Evolutionary conservation across 208 protist species (phyloP), one percentile per base, ranked within the genome.

Genomic region (Crithidia expoeki): DNA sequence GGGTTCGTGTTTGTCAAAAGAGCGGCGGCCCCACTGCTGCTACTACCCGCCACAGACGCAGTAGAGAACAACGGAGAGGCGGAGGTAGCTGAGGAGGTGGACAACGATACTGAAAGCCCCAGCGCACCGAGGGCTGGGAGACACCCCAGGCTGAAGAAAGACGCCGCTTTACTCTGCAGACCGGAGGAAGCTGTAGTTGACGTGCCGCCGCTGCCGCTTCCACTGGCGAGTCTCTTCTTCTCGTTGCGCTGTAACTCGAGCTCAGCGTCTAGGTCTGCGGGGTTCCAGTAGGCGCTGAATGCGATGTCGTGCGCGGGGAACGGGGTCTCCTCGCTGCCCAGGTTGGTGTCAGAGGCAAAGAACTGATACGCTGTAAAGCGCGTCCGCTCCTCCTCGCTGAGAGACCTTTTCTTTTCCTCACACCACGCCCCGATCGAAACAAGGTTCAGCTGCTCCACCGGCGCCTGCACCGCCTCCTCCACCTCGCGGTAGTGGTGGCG

Each of bases 361-460:
- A 93, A 69, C 59, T 90, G 76, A 58, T 95, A 95, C 17, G 80
- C 80, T 2, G 55, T 60, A 63, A 91, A 95, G 25, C 90, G 85
- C 19, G 83, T 89, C 49, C 84, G 77, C 65, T 95, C 88, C 75
- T 90, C 88, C 64, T 91, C 84, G 51, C 78, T 92, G 30, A 95
- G 84, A 25, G 83, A 72, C 21, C 52, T 44, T 33, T 81, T 74
- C 73, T 89, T 89, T 53, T 72, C 69, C 70, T 83, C 80, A 70
- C 90, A 95, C 88, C 90, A 95, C 19, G 64, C 53, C 10, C 68
- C 68, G 34, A 95, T 90, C 28, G 63, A 64, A 6, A 49, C 77
- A n/a, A 94, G 77, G 53, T 95, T 83, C 32, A 95, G 79, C 64
- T 81, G 44, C 62, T 94, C 88, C 53, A 95, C 83, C 4, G 85